These are phyloP conservation scores for Haberlea rhodopensis DNA, from an alignment of 257 asterid species.

Conservation along the genomic window DNA sequence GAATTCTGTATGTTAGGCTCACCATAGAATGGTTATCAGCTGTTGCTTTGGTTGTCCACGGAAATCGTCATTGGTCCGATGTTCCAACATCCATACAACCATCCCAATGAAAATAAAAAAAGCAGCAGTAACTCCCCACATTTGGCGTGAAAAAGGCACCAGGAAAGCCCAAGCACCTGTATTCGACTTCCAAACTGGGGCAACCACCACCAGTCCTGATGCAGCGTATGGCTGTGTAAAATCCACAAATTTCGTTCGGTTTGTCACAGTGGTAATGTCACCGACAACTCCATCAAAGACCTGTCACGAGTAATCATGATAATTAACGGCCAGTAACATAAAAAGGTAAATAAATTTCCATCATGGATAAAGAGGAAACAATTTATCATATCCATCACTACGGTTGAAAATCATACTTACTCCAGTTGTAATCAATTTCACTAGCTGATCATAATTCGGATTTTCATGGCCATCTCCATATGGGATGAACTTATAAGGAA, in stretches of 20 bases:
- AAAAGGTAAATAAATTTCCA: neutral
- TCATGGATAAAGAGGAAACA: neutral
- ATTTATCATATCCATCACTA: neutral
- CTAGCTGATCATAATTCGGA: constrained; percentile 68
- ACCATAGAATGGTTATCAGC: constrained; percentile 61
- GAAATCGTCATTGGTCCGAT: constrained; percentile 62
- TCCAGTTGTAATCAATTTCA: constrained; percentile 59
- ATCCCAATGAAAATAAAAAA: constrained; percentile 56
- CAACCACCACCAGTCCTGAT: constrained; percentile 72
- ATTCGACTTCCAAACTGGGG: constrained; percentile 45
- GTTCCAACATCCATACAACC: constrained; percentile 72
- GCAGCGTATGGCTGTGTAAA: constrained; percentile 70
- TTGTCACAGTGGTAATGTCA: constrained; percentile 51
- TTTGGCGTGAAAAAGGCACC: constrained; percentile 51
- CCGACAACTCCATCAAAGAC: constrained; percentile 57
- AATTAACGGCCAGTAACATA: constrained; percentile 7
- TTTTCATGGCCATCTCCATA: constrained; percentile 75
- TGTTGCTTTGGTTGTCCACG: constrained; percentile 71
- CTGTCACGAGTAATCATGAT: constrained; percentile 33
- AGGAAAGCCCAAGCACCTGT: constrained; percentile 70
- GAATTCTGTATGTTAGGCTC: constrained; percentile 19
- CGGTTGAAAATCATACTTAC: constrained; percentile 46
- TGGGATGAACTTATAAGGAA: constrained; percentile 76
- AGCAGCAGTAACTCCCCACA: constrained; percentile 61
- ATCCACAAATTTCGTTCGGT: constrained; percentile 56